phyloP scores from a whole-genome alignment of 768 basidiomycete genomes.

The Collybia sordida region DNA sequence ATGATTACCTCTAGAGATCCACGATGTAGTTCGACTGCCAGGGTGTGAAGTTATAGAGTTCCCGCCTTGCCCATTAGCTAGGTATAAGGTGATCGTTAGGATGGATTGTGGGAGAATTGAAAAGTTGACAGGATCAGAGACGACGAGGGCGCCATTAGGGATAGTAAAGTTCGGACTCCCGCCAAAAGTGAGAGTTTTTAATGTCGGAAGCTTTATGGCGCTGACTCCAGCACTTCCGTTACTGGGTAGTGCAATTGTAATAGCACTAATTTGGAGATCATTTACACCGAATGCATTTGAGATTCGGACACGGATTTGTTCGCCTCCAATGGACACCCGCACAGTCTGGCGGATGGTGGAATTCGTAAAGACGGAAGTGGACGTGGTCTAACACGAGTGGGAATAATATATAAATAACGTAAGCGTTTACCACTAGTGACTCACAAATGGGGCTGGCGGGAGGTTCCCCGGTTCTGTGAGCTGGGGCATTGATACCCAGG shows the following conservation, averaged over 20 bases:
- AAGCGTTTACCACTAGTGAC: neutral
- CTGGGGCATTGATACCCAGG: conserved; percentile 41
- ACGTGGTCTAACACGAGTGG: conserved; percentile 6
- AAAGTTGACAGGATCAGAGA: conserved; percentile 46
- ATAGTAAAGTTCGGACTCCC: conserved; percentile 37
- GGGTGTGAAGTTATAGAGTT: conserved; percentile 46
- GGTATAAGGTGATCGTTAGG: conserved; percentile 41
- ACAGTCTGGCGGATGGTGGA: conserved; percentile 50
- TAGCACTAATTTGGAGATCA: conserved; percentile 42
- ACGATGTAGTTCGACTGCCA: conserved; percentile 48
- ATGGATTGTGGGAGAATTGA: conserved; percentile 34
- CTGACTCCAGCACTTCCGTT: conserved; percentile 35
- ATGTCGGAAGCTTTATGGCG: conserved; percentile 31
- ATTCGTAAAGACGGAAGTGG: conserved; percentile 37
- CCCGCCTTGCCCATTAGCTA: conserved; percentile 37
- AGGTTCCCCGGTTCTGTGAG: conserved; percentile 35
- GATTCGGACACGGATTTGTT: conserved; percentile 41
- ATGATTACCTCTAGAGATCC: conserved; percentile 38
- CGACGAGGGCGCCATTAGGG: conserved; percentile 43
- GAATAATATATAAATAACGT: neutral
- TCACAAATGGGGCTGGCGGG: conserved; percentile 31
- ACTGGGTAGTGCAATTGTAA: conserved; percentile 39
- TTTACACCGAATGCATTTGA: conserved; percentile 48
- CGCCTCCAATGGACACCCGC: conserved; percentile 37
- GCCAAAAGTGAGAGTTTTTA: conserved; percentile 42